phyloP scores from a whole-genome alignment of 805 yeast genomes.

The Lachancea cidri region DNA sequence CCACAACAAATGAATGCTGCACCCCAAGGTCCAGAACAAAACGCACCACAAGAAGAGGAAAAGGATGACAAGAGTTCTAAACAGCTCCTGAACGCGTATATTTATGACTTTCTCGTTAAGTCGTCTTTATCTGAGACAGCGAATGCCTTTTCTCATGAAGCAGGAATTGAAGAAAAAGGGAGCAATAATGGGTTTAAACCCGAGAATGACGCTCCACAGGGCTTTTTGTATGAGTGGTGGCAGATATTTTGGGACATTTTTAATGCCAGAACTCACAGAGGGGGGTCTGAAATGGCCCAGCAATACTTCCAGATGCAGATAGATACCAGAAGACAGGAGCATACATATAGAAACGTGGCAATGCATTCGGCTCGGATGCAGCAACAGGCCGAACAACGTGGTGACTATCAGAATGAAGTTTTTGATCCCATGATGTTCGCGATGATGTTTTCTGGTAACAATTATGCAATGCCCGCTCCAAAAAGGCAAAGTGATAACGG shows the following conservation, averaged over 20 bases:
- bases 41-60: background rate
- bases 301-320: conserved; percentile 65
- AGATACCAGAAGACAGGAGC: conserved; percentile 56
- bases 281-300: conserved; percentile 57
- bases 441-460: conserved; percentile 6
- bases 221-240: conserved; percentile 94
- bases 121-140: conserved; percentile 71
- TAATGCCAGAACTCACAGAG: conserved; percentile 69
- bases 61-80: conserved; percentile 22
- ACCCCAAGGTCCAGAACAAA: conserved; percentile 1
- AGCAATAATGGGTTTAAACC: conserved; percentile 16
- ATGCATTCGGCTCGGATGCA: conserved; percentile 43
- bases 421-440: conserved; percentile 24
- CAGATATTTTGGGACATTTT: conserved; percentile 91
- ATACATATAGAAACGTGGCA: conserved; percentile 41
- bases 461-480: conserved; percentile 9
- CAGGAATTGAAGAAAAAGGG: conserved; percentile 44
- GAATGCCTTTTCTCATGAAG: conserved; percentile 65
- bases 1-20: background rate
- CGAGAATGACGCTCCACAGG: conserved; percentile 71
- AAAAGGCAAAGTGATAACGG: conserved; percentile 4
- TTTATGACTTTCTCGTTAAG: conserved; percentile 79
- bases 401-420: conserved; percentile 33
- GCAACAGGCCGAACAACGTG: conserved; percentile 36
- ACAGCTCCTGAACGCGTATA: conserved; percentile 71